Evolutionary conservation across 495 filamentous ascomycete genomes (phyloP), one percentile per base, ranked within the genome.

Genomic region (Lichenothelia convexa): DNA sequence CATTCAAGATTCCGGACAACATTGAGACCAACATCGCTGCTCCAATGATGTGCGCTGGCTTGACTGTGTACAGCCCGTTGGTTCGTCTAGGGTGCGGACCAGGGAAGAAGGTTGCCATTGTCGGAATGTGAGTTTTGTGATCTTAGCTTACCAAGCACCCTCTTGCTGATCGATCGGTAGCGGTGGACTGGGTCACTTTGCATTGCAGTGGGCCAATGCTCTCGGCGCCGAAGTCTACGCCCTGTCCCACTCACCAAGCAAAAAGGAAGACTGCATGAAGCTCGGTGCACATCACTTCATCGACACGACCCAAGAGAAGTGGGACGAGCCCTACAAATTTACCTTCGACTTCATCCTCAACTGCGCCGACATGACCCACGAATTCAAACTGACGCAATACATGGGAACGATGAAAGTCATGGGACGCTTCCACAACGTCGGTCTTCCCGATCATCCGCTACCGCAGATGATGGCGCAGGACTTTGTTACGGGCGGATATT

Each of bases 21-120:
- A 68, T 92, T 30, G 55, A 71, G 16, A 73, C 62, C 45, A 64
- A 64, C 29, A 49, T 71, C 21, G 81, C 76, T 1, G 85, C 84
- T 11, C 85, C 81, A 1, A 91, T 92, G 81, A 65, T 92, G 47
- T 93, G 85, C 53, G 85, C 81, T 22, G 84, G 85, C 30, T 56
- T 91, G 21, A 93, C 86, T 1, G 73, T 71, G 20, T 92, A 75
- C 58, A 75, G 70, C 22, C 83, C 83, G 0, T 63, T 93, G 2
- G 73, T 79, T 26, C 71, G 78, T 18, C 73, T 80, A 49, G 76
- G 75, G n/a, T 62, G 61, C 30, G 75, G 76, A 0, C 75, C 77
- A 0, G 79, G 80, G n/a, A 82, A 80, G 59, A 82, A 80, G 54
- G 75, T 89, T 15, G 82, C 68, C 26, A 73, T 85, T 34, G 73